phyloP scores from a whole-genome alignment of 768 basidiomycete genomes.

The Termitomyces sp. region DNA sequence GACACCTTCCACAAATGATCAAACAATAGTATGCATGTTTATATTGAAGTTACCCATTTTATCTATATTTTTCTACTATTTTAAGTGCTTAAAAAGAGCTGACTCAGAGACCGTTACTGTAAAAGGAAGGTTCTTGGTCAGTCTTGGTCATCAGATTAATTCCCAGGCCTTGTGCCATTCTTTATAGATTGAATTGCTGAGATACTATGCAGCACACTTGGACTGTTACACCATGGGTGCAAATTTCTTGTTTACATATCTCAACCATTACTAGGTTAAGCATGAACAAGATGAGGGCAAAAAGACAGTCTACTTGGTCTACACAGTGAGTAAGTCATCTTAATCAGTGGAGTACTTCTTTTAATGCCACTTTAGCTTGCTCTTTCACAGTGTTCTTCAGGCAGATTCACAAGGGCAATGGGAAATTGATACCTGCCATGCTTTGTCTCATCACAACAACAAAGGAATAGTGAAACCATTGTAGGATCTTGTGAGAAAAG shows the following conservation, averaged over 20 bases:
- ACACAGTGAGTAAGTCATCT: slow-evolving; percentile 67
- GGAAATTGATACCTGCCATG: slow-evolving; percentile 84
- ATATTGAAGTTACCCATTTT: too few relatives aligned
- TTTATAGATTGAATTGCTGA: slow-evolving; percentile 88
- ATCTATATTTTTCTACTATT: too few relatives aligned
- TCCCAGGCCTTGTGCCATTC: too few relatives aligned
- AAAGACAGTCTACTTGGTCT: slow-evolving; percentile 93
- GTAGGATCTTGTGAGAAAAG: slow-evolving; percentile 96
- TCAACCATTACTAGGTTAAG: slow-evolving; percentile 99
- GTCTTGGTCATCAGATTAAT: too few relatives aligned
- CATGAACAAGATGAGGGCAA: slow-evolving; percentile 97
- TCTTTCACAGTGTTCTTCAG: slow-evolving; percentile 92
- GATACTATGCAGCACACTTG: slow-evolving; percentile 94
- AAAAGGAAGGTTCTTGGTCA: too few relatives aligned
- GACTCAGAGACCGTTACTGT: too few relatives aligned
- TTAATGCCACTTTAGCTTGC: slow-evolving; percentile 58
- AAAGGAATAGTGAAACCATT: slow-evolving; percentile 93
- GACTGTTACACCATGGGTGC: slow-evolving; percentile 96
- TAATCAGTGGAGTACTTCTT: background rate
- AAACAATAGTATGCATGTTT: too few relatives aligned
- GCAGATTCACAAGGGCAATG: slow-evolving; percentile 75
- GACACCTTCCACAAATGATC: too few relatives aligned
- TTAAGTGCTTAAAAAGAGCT: too few relatives aligned
- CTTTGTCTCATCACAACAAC: slow-evolving; percentile 87
- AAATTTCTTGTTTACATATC: slow-evolving; percentile 95